These are phyloP conservation scores for Stereocaulon alpinum DNA, from an alignment of 495 filamentous ascomycete genomes.

Conservation along the genomic window DNA sequence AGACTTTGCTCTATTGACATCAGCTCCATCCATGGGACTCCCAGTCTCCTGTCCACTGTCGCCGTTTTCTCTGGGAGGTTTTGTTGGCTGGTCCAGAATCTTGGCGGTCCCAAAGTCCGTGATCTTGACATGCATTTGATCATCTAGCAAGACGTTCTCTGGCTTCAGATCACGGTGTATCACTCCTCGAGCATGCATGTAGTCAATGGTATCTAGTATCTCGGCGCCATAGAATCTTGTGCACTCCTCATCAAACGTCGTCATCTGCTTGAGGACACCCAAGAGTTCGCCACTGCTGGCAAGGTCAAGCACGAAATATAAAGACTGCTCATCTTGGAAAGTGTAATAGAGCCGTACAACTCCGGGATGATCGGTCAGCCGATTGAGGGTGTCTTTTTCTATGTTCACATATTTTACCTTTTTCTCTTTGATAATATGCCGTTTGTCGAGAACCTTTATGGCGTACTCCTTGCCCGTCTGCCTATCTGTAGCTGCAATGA, in stretches of 20 bases:
- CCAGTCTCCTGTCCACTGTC: conserved; percentile 26
- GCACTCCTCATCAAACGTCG: conserved; percentile 92
- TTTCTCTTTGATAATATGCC: conserved; percentile 99
- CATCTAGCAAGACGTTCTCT: conserved; percentile 91
- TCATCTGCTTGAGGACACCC: conserved; percentile 84
- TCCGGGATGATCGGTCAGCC: conserved; percentile 90
- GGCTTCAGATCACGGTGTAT: conserved; percentile 97
- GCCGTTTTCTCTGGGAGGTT: conserved; percentile 39
- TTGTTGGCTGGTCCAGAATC: conserved; percentile 61
- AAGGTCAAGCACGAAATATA: conserved; percentile 95
- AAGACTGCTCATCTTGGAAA: conserved; percentile 89
- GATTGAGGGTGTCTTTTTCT: conserved; percentile 95
- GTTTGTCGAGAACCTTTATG: conserved; percentile 96
- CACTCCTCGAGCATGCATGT: conserved; percentile 93
- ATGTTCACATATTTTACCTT: conserved; percentile 99
- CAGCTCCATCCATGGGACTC: conserved; percentile 44
- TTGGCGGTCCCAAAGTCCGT: conserved; percentile 99
- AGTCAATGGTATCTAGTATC: conserved; percentile 92
- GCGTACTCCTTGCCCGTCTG: conserved; percentile 95
- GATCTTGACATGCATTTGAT: conserved; percentile 95
- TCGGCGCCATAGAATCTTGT: conserved; percentile 91
- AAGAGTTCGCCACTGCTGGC: conserved; percentile 88
- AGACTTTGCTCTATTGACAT: conserved; percentile 71
- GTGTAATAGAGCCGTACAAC: conserved; percentile 98
- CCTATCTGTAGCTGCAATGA: conserved; percentile 86